These are phyloP conservation scores for Debaryomyces sp. DNA, from an alignment of 1,139 yeast genomes.

Conservation along the genomic window DNA sequence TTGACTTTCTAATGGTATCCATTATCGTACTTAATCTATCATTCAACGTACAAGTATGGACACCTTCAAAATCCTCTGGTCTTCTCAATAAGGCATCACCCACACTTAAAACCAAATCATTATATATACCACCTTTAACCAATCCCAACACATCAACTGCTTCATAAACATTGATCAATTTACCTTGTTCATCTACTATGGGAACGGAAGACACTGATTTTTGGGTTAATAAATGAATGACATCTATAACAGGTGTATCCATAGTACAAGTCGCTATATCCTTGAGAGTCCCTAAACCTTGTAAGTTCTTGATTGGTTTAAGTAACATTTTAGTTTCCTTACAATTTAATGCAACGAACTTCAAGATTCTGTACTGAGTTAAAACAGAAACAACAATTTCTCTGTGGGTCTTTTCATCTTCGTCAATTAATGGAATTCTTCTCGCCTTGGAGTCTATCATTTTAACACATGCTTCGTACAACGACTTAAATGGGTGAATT, in stretches of 20 bases:
- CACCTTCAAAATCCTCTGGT: conserved; percentile 97
- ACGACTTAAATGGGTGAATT: conserved; percentile 87
- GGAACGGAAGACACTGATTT: conserved; percentile 91
- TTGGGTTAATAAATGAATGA: conserved; percentile 77
- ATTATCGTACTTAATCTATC: conserved; percentile 89
- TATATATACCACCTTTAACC: conserved; percentile 92
- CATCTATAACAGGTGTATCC: conserved; percentile 94
- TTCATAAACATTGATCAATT: conserved; percentile 88
- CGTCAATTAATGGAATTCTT: conserved; percentile 92
- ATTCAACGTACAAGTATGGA: conserved; percentile 87
- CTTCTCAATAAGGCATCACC: conserved; percentile 96
- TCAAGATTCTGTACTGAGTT: conserved; percentile 94
- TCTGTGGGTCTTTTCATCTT: conserved; percentile 88
- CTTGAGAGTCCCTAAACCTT: conserved; percentile 59
- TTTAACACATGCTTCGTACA: conserved; percentile 91
- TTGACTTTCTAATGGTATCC: conserved; percentile 90
- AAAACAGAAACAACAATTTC: conserved; percentile 94
- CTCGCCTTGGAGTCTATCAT: conserved; percentile 91
- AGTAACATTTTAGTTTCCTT: conserved; percentile 87
- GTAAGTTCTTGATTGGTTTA: conserved; percentile 71
- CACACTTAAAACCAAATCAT: conserved; percentile 86
- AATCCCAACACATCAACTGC: conserved; percentile 93
- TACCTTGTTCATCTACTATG: conserved; percentile 77
- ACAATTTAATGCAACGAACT: conserved; percentile 94
- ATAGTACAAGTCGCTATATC: conserved; percentile 79